Base-by-base conservation (phyloP, 2,329 filamentous ascomycete genomes). In the Pyrenochaeta sp. region DNA sequence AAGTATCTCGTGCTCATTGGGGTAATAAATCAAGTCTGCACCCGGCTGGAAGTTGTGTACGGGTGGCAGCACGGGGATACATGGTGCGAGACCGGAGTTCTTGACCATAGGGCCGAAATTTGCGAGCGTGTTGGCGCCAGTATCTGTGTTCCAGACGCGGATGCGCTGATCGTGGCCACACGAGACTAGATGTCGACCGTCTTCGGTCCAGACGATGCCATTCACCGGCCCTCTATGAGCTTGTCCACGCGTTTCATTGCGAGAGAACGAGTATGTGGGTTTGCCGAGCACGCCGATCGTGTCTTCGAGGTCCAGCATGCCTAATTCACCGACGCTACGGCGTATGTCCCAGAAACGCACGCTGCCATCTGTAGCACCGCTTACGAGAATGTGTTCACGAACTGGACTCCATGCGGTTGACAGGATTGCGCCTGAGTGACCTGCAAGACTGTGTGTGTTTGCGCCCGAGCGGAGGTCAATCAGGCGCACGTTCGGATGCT, bases 311-410 rank as follows among this genome's bases (percentile, higher is more conserved):
- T 97, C 91, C 1, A 98, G 83, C 40, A 90, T 84, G 0, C 89
- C 92, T 32, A 98, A 82, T 22, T 90, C 87, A 6, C 89, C 89
- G 22, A 90, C 90, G 30, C 91, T 91, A 32, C 91, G 88, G 3
- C 94, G 85, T 27, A 97, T 86, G 74, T 98, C 94, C 89, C 94
- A 98, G 36, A 97, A 82, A 24, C 93, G 87, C 2, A 93, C 88
- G 9, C 88, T 90, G 22, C 93, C 93, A 72, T 98, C 93, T 0
- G 89, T 86, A n/a, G 92, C 91, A 0, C 91, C 92, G 50, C 91
- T 94, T 9, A 90, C 91, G 2, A 98, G 84, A 3, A 96, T 82
- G 71, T 97, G 86, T 46, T 93, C 91, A 47, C 90, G 83, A 5
- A 86, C 85, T 0, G 93, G 93, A 55, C 91, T 94, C 95, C 95